phyloP scores from a whole-genome alignment of 2,329 filamentous ascomycete species.

The Dactylella cylindrospora region DNA sequence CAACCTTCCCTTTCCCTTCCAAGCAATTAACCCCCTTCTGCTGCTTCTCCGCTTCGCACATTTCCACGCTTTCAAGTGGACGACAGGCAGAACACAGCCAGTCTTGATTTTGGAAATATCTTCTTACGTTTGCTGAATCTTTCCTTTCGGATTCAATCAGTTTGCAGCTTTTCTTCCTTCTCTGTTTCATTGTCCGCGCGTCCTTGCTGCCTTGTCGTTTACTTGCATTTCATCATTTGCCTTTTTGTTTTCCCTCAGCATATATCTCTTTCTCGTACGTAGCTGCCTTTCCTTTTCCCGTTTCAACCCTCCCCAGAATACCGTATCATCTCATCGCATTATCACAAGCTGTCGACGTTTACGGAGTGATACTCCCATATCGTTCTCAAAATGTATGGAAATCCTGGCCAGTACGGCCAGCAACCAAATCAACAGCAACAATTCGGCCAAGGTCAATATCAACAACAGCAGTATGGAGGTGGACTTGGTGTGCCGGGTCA shows the following conservation, averaged over 20 bases:
- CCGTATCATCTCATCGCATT: background rate
- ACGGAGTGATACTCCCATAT: background rate
- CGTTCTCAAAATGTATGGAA: slow-evolving; percentile 33
- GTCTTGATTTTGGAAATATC: too few relatives aligned
- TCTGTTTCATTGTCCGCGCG: slow-evolving; percentile 20
- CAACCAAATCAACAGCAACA: slow-evolving; percentile 46
- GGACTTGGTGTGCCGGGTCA: slow-evolving; percentile 51
- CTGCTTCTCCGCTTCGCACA: slow-evolving; percentile 24
- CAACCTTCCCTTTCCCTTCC: slow-evolving; percentile 9
- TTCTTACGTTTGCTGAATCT: background rate
- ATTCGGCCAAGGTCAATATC: slow-evolving; percentile 49
- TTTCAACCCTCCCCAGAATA: slow-evolving; percentile 51
- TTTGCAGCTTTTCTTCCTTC: too few relatives aligned
- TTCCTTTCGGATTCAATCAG: too few relatives aligned
- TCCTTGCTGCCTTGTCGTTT: slow-evolving; percentile 21
- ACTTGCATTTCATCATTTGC: slow-evolving; percentile 31
- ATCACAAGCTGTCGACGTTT: background rate
- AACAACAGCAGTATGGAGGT: slow-evolving; percentile 53
- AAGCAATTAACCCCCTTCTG: too few relatives aligned
- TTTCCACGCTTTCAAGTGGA: too few relatives aligned
- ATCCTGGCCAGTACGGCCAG: slow-evolving; percentile 42
- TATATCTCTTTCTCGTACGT: background rate
- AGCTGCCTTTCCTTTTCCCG: slow-evolving; percentile 48
- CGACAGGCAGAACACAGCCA: too few relatives aligned
- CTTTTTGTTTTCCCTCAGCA: slow-evolving; percentile 1